These are phyloP conservation scores for Phytophthora meadii DNA, from an alignment of 352 stramenopile genomes.

Conservation along the genomic window DNA sequence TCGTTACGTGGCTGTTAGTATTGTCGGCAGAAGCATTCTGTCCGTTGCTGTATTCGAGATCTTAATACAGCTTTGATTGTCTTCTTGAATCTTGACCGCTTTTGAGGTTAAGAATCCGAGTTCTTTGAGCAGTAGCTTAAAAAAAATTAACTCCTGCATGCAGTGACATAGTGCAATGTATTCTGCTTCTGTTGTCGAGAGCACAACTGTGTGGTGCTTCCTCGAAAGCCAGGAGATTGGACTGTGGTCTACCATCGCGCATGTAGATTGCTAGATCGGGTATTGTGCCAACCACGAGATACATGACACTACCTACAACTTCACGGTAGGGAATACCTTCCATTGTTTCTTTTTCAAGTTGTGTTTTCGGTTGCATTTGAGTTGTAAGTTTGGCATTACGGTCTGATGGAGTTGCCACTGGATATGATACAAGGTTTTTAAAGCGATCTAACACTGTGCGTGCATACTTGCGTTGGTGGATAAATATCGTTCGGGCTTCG, in stretches of 20 bases:
- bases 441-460: constrained; percentile 25
- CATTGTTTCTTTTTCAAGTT: too few relatives aligned
- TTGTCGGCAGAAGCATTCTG: too few relatives aligned
- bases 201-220: constrained; percentile 24
- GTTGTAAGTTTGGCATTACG: not conserved
- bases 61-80: not conserved
- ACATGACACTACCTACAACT: too few relatives aligned
- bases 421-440: constrained; percentile 1
- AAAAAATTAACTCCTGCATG: constrained; percentile 11
- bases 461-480: constrained; percentile 30
- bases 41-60: not conserved
- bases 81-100: not conserved
- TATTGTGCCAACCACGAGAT: too few relatives aligned
- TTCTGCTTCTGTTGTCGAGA: constrained; percentile 32
- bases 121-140: not conserved
- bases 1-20: too few relatives aligned
- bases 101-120: not conserved
- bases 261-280: too few relatives aligned
- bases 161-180: constrained; percentile 30
- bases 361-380: too few relatives aligned
- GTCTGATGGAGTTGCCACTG: constrained; percentile 14
- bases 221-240: constrained; percentile 2
- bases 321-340: too few relatives aligned
- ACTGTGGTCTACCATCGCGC: not conserved
- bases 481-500: constrained; percentile 8